phyloP scores from a whole-genome alignment of 2,329 filamentous ascomycete genomes.

The Fusarium hostae region DNA sequence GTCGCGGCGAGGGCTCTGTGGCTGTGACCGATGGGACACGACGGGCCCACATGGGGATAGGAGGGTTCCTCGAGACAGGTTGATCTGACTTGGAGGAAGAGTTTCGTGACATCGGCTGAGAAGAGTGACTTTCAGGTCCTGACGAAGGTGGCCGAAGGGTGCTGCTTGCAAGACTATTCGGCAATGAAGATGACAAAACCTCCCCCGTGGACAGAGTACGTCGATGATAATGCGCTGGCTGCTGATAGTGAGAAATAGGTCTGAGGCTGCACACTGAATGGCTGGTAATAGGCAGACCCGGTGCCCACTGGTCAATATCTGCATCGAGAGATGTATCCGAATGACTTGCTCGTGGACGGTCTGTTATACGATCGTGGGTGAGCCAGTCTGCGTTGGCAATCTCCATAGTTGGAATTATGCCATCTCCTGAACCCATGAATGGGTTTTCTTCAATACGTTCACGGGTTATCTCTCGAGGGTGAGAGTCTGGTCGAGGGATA shows the following conservation, averaged over 20 bases:
- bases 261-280: constrained; percentile 29
- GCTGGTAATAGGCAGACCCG: constrained; percentile 25
- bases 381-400: constrained; percentile 26
- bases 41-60: constrained; percentile 5
- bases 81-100: constrained; percentile 28
- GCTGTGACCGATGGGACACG: constrained; percentile 29
- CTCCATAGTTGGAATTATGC: constrained; percentile 18
- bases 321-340: constrained; percentile 28
- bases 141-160: constrained; percentile 29
- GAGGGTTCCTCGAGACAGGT: not conserved
- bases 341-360: constrained; percentile 8
- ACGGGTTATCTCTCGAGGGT: not conserved
- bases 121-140: constrained; percentile 30
- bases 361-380: not conserved
- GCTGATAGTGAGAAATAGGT: not conserved
- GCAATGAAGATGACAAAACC: constrained; percentile 23
- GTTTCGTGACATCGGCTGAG: constrained; percentile 36
- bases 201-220: constrained; percentile 22
- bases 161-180: constrained; percentile 26
- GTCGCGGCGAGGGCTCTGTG: constrained; percentile 36
- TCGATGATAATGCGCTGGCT: not conserved
- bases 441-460: constrained; percentile 29
- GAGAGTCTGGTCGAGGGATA: not conserved
- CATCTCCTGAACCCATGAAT: constrained; percentile 19
- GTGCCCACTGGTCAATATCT: constrained; percentile 28